Evolutionary conservation across 495 filamentous ascomycete genomes (phyloP).

Genomic region (Penicillium fimorum): DNA sequence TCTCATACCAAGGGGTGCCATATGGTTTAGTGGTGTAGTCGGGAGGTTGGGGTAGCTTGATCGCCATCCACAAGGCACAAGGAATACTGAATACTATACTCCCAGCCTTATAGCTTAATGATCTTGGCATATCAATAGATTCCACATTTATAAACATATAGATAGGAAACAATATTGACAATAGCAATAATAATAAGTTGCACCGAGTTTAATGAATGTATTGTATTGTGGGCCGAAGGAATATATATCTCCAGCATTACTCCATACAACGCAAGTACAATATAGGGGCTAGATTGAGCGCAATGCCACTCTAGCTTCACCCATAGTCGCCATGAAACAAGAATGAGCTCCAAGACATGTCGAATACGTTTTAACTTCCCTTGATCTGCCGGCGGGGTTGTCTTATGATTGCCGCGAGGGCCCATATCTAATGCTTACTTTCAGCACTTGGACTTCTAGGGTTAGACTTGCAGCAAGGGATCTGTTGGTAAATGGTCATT

Average conservation of each 20-base stretch:
- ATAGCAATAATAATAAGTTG: background rate
- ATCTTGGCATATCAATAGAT: background rate
- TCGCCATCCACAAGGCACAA: background rate
- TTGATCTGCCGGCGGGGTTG: background rate
- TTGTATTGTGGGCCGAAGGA: background rate
- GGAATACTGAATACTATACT: background rate
- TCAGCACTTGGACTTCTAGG: background rate
- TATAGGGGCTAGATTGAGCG: background rate
- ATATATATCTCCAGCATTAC: background rate
- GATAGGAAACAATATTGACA: background rate
- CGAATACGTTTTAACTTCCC: background rate
- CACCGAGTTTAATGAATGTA: background rate
- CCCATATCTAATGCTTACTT: background rate
- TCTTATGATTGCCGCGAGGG: background rate
- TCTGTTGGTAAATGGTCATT: slow-evolving; percentile 5
- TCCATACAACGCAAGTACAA: background rate
- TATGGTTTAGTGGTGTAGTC: background rate
- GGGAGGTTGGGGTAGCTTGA: slow-evolving; percentile 1
- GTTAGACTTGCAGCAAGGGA: slow-evolving; percentile 1
- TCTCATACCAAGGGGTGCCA: slow-evolving; percentile 27
- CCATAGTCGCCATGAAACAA: background rate
- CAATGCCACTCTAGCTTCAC: background rate
- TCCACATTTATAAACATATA: background rate
- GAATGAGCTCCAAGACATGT: background rate
- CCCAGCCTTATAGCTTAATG: background rate